Conservation (phyloP, 1,284 basidiomycete genomes). For the Ganoderma leucocontextum region DNA sequence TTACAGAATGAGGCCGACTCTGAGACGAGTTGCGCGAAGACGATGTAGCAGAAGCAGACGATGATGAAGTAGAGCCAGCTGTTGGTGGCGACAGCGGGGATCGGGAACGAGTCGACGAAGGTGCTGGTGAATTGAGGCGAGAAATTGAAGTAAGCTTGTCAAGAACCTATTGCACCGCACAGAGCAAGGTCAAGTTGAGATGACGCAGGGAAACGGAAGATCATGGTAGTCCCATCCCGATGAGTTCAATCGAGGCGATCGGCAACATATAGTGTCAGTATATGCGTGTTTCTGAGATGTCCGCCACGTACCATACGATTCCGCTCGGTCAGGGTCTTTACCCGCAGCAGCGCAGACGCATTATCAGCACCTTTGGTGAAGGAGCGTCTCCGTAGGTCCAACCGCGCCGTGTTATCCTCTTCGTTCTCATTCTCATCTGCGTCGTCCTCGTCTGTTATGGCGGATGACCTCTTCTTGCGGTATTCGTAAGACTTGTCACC, state of each 20-base stretch:
- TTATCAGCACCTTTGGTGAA: conserved; percentile 54
- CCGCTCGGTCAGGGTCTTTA: conserved; percentile 71
- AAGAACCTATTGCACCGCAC: conserved; percentile 56
- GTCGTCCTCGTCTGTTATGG: conserved; percentile 55
- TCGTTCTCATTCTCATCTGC: conserved; percentile 47
- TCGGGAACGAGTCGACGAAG: conserved; percentile 41
- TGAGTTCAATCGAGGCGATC: conserved; percentile 21
- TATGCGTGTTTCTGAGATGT: conserved; percentile 15
- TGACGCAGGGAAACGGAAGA: neutral
- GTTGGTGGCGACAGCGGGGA: conserved; percentile 44
- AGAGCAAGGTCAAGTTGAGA: neutral
- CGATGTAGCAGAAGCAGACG: conserved; percentile 41
- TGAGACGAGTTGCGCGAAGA: conserved; percentile 41
- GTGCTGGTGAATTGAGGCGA: conserved; percentile 54
- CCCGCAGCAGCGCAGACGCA: conserved; percentile 65
- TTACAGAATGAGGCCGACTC: conserved; percentile 35
- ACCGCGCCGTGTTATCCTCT: conserved; percentile 72
- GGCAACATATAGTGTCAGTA: conserved; percentile 19
- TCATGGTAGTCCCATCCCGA: conserved; percentile 4
- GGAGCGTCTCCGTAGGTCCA: conserved; percentile 52
- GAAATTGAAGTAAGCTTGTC: conserved; percentile 70
- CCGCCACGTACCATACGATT: conserved; percentile 66
- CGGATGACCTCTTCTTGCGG: conserved; percentile 37
- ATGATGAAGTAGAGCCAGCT: conserved; percentile 41
- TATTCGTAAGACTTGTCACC: conserved; percentile 39